phyloP scores from a whole-genome alignment of 257 asterid genomes.

The Nicotiana obtusifolia region DNA sequence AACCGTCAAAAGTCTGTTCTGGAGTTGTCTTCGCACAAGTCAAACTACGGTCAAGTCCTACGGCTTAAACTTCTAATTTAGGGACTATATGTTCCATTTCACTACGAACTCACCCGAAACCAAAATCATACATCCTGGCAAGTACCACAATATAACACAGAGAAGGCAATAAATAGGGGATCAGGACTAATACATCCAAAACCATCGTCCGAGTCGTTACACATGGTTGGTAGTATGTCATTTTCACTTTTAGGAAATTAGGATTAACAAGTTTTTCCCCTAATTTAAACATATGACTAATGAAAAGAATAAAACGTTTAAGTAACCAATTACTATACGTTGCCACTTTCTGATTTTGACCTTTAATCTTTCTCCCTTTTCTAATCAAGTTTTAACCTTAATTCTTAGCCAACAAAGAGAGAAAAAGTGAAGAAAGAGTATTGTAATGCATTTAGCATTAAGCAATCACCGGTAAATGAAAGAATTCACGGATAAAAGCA shows the following conservation, averaged over 20 bases:
- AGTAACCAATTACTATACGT: not conserved
- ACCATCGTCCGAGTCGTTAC: too few species aligned
- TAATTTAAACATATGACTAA: not conserved
- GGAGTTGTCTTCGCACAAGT: too few species aligned
- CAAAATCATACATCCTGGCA: too few species aligned
- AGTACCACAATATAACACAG: too few species aligned
- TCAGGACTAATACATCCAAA: too few species aligned
- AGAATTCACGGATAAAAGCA: not conserved
- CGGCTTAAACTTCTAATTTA: too few species aligned
- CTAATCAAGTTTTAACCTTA: not conserved
- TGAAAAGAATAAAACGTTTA: not conserved
- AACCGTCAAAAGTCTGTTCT: too few species aligned
- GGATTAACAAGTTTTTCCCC: not conserved
- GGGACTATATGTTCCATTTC: too few species aligned
- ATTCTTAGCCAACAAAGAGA: not conserved
- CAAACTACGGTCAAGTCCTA: too few species aligned
- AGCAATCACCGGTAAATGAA: not conserved
- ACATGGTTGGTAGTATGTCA: not conserved
- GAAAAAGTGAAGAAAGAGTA: not conserved
- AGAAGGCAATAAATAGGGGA: too few species aligned
- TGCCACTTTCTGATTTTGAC: not conserved
- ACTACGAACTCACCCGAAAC: too few species aligned
- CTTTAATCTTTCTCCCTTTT: not conserved
- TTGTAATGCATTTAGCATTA: not conserved
- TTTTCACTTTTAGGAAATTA: not conserved